phyloP scores from a whole-genome alignment of 2,329 filamentous ascomycete genomes.

The Alternaria sp. region DNA sequence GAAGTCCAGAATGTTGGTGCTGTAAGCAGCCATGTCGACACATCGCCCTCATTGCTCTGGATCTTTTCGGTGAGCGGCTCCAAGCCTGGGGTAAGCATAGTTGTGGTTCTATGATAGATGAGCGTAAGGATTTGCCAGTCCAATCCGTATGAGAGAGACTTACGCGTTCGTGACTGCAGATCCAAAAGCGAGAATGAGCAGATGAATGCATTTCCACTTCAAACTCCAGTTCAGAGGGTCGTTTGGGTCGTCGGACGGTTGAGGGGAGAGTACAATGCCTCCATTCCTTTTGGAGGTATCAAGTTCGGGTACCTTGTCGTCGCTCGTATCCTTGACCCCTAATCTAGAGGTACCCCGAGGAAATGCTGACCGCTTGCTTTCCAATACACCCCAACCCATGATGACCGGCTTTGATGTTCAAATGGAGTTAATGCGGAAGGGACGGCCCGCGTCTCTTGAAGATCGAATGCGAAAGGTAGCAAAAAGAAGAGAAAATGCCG shows the following conservation, averaged over 20 bases:
- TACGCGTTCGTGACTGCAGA: slow-evolving; percentile 21
- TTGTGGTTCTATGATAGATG: slow-evolving; percentile 4
- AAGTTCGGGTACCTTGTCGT: slow-evolving; percentile 3
- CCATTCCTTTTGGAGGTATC: slow-evolving; percentile 9
- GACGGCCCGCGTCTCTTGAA: neutral
- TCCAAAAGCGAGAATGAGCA: slow-evolving; percentile 16
- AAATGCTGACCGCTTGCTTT: slow-evolving; percentile 10
- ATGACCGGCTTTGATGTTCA: neutral
- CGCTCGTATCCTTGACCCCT: slow-evolving; percentile 6
- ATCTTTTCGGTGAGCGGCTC: slow-evolving; percentile 10
- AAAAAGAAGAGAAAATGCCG: slow-evolving; percentile 2
- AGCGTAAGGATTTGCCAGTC: neutral
- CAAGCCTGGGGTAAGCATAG: slow-evolving; percentile 19
- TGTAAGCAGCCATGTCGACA: slow-evolving; percentile 17
- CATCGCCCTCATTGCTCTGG: slow-evolving; percentile 15
- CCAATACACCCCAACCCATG: slow-evolving; percentile 21
- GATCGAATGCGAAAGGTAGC: neutral
- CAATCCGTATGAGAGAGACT: neutral
- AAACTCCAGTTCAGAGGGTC: slow-evolving; percentile 20
- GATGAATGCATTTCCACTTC: slow-evolving; percentile 13
- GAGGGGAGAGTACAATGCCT: slow-evolving; percentile 2
- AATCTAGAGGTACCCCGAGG: slow-evolving; percentile 12
- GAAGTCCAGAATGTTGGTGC: slow-evolving; percentile 22
- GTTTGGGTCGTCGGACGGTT: slow-evolving; percentile 11
- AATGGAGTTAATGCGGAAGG: neutral